Conservation (phyloP, 148 eudicot genomes). For the Persicaria tinctoria region DNA sequence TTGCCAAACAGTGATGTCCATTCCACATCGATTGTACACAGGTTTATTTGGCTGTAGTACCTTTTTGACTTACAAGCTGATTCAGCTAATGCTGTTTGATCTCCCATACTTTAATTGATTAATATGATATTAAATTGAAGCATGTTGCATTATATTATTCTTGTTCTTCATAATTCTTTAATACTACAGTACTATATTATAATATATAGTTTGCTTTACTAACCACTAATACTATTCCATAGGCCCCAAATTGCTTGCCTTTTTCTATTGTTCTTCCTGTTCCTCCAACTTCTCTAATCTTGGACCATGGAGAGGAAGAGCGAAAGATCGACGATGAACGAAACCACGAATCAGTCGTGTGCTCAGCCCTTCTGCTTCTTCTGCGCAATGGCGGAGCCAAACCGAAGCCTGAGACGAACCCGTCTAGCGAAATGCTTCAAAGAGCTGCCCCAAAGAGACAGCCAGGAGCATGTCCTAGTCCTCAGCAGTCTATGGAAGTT, state of each 20-base stretch:
- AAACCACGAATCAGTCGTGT: constrained; percentile 22
- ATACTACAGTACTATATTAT: background rate
- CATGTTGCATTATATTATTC: background rate
- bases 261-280: background rate
- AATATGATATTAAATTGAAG: background rate
- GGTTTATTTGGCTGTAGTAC: background rate
- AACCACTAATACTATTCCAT: background rate
- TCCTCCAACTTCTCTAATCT: background rate
- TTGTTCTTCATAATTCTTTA: background rate
- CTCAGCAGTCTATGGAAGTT: constrained; percentile 63
- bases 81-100: background rate
- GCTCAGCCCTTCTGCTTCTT: constrained; percentile 50
- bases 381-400: constrained; percentile 64
- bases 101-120: background rate
- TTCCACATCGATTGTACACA: background rate
- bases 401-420: constrained; percentile 32
- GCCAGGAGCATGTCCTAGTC: constrained; percentile 52
- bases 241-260: background rate
- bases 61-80: background rate
- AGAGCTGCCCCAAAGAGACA: constrained; percentile 32
- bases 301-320: background rate
- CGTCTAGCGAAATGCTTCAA: constrained; percentile 43
- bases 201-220: background rate
- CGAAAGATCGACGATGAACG: background rate
- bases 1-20: too few species aligned